Base-by-base conservation (phyloP, 192 early-diverging fungal genomes). In the Umbelopsis vinacea region DNA sequence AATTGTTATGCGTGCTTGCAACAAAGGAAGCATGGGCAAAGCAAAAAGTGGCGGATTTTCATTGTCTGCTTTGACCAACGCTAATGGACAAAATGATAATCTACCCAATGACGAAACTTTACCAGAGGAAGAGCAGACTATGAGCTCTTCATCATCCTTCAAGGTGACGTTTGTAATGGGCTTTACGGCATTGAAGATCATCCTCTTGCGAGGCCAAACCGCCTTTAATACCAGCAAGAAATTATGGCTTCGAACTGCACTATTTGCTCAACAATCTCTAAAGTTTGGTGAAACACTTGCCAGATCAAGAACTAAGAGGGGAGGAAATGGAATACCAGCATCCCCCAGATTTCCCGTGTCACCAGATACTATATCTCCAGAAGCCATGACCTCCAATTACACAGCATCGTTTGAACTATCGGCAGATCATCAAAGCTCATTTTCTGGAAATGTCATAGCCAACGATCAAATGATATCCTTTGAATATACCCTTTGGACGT, bases 111-210 rank as follows among this genome's bases (percentile, higher is more conserved):
- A 71, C 0, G 55, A 71, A 46, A 21, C 46, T 48, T 22, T 69
- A 69, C 46, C 45, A 35, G 21, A 70, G 57, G 63, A 66, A 74
- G 63, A 71, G 46, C 12, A 43, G 33, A 10, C 68, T 66, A 35
- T 70, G 43, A 11, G 54, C 57, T 10, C 76, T 79, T 47, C 66
- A 74, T 6, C 72, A 76, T 1, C 79, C 76, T 50, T 67, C 33
- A 63, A 63, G 37, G 33, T 74, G 37, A 52, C 75, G 19, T 81
- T 84, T 22, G 33, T 83, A 21, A 70, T 86, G 3, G 76, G 84
- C 67, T 87, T 88, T 33, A 83, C 79, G 2, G 87, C 87, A 2
- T 47, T 88, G 19, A 80, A 86, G 37, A 77, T 88, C 38, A 81
- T 87, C n/a, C 66, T 88, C 2, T 71, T 88, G 15, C 81, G 87